Evolutionary conservation across 2,329 filamentous ascomycete genomes (phyloP).

Genomic region (Xylariaceae sp.): DNA sequence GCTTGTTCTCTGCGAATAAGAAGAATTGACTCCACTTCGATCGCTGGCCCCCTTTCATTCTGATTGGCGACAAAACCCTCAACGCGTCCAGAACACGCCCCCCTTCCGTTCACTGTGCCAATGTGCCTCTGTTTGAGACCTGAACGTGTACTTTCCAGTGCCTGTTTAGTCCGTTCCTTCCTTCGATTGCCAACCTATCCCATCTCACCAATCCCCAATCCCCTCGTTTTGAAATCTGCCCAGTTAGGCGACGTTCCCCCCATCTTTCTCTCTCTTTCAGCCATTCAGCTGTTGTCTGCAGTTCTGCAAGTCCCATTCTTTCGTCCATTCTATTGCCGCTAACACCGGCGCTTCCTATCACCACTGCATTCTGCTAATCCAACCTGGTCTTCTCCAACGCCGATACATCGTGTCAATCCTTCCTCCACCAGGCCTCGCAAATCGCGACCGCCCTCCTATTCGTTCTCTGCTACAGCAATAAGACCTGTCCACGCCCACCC

Average conservation of each 20-base stretch:
- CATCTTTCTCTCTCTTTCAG: conserved; percentile 1
- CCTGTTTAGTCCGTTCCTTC: no score
- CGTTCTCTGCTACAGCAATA: conserved; percentile 25
- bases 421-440: conserved; percentile 22
- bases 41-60: conserved; percentile 4
- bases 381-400: conserved; percentile 27
- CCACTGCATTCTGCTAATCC: conserved; percentile 24
- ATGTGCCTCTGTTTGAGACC: conserved; percentile 22
- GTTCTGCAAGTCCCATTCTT: conserved; percentile 7
- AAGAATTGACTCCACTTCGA: not conserved
- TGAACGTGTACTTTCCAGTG: conserved; percentile 21
- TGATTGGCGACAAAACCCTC: conserved; percentile 16
- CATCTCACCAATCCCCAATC: conserved; percentile 12
- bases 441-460: conserved; percentile 28
- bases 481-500: conserved; percentile 30
- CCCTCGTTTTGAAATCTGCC: not conserved
- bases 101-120: conserved; percentile 4
- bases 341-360: conserved; percentile 25
- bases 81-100: conserved; percentile 31
- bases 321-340: conserved; percentile 16
- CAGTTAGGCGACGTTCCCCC: not conserved
- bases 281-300: conserved; percentile 3
- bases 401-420: conserved; percentile 20
- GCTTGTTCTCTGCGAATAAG: conserved; percentile 3
- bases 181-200: not conserved